phyloP scores from a whole-genome alignment of 106 monocot genomes.

The Dendrobium catenatum region DNA sequence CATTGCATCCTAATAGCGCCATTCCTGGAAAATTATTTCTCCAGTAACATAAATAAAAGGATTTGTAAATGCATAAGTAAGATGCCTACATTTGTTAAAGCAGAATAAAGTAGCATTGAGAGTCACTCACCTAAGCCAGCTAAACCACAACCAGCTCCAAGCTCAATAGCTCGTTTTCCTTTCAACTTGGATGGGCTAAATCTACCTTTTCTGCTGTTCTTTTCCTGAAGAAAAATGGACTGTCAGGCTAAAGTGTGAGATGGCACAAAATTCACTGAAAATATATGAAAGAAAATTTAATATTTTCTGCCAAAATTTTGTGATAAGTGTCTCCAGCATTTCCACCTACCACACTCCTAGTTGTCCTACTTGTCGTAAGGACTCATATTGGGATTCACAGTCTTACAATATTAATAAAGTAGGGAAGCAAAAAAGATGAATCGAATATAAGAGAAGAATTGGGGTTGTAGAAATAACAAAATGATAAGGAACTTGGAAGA shows the following conservation, averaged over 20 bases:
- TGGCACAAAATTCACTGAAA: background rate
- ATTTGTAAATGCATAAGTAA: background rate
- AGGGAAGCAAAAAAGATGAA: too few species aligned
- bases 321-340: too few species aligned
- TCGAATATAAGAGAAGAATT: too few species aligned
- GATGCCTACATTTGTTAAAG: background rate
- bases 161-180: conserved; percentile 90
- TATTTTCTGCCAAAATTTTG: background rate
- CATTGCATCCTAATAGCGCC: conserved; percentile 90
- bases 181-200: conserved; percentile 80
- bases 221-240: background rate
- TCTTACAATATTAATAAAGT: too few species aligned
- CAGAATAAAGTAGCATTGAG: background rate
- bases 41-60: conserved; percentile 5
- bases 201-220: conserved; percentile 79
- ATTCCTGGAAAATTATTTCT: conserved; percentile 44
- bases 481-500: too few species aligned
- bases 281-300: background rate
- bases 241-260: background rate
- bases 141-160: conserved; percentile 98
- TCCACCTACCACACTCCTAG: too few species aligned
- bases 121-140: conserved; percentile 60
- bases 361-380: too few species aligned
- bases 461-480: too few species aligned
- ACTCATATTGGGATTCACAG: too few species aligned